phyloP scores from a whole-genome alignment of 306 rosid species.

The peach (Prunus persica) region DNA sequence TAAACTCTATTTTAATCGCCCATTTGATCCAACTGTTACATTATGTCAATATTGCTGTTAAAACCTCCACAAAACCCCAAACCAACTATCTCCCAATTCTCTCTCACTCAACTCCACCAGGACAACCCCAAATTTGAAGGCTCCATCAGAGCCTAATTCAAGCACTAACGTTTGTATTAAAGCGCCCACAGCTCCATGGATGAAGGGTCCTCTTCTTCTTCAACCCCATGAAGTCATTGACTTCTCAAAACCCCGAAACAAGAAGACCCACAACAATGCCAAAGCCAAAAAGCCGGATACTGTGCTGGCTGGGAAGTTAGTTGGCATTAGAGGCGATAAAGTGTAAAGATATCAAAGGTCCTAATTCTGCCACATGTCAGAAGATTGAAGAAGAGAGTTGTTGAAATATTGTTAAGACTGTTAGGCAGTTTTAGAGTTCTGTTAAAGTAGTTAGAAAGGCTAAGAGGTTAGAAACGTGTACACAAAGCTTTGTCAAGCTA shows the following conservation, averaged over 20 bases:
- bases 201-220: conserved; percentile 59
- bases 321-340: conserved; percentile 47
- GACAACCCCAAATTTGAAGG: background rate
- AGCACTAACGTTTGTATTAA: conserved; percentile 36
- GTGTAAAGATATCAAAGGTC: no score
- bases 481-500: no score
- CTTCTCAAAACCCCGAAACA: conserved; percentile 34
- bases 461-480: no score
- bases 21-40: no score
- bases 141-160: conserved; percentile 19
- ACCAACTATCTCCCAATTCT: conserved; percentile 12
- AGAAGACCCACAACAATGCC: conserved; percentile 13
- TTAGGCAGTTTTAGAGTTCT: no score
- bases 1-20: no score
- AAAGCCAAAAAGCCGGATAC: conserved; percentile 21
- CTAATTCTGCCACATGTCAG: no score
- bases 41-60: no score
- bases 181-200: conserved; percentile 78
- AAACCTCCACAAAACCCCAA: conserved; percentile 27
- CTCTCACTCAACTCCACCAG: conserved; percentile 14
- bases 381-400: no score
- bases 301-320: conserved; percentile 35
- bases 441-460: no score
- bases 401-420: no score
- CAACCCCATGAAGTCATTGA: conserved; percentile 47